A percentile compares a stretch with the other conserved stretches of the same genome.
phyloP scores from a whole-genome alignment of 495 filamentous ascomycete species.

The Tuber microsphaerosporum region DNA sequence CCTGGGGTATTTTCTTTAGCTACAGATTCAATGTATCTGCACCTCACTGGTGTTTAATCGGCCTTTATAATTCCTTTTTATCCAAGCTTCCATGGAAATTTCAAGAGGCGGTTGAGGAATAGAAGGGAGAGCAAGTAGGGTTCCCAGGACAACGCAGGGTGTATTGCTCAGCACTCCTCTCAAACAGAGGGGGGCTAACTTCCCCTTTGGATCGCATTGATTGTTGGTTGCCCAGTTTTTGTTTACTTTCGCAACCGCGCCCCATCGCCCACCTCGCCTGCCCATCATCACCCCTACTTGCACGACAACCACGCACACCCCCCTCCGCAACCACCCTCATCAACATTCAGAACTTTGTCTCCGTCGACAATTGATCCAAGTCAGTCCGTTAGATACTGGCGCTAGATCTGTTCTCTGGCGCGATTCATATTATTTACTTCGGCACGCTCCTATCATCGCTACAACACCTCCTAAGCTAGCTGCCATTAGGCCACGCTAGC shows the following conservation, averaged over 20 bases:
- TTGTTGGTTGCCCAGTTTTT: slow-evolving; percentile 23
- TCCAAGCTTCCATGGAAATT: not conserved
- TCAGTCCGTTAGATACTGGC: not conserved
- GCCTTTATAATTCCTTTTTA: not conserved
- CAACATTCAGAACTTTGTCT: slow-evolving; percentile 11
- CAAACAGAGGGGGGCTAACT: slow-evolving; percentile 35
- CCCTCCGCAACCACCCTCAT: slow-evolving; percentile 25
- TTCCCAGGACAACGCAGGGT: slow-evolving; percentile 34
- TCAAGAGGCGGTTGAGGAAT: not conserved
- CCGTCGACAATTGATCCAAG: not conserved
- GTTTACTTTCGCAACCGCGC: slow-evolving; percentile 40
- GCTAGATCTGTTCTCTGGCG: not conserved
- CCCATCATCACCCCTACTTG: slow-evolving; percentile 26
- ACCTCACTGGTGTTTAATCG: not conserved
- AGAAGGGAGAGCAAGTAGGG: not conserved
- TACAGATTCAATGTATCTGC: not conserved
- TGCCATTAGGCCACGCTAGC: slow-evolving; percentile 33
- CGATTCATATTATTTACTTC: not conserved
- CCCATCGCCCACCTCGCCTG: slow-evolving; percentile 37
- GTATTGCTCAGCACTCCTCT: slow-evolving; percentile 30
- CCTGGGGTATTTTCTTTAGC: not conserved
- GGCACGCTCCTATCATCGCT: slow-evolving; percentile 21
- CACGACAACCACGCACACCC: slow-evolving; percentile 34
- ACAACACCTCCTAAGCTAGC: slow-evolving; percentile 36
- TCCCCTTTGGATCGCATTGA: slow-evolving; percentile 30